Evolutionary conservation across 2,329 filamentous ascomycete genomes (phyloP).

Genomic region (Aquanectria penicillioides): DNA sequence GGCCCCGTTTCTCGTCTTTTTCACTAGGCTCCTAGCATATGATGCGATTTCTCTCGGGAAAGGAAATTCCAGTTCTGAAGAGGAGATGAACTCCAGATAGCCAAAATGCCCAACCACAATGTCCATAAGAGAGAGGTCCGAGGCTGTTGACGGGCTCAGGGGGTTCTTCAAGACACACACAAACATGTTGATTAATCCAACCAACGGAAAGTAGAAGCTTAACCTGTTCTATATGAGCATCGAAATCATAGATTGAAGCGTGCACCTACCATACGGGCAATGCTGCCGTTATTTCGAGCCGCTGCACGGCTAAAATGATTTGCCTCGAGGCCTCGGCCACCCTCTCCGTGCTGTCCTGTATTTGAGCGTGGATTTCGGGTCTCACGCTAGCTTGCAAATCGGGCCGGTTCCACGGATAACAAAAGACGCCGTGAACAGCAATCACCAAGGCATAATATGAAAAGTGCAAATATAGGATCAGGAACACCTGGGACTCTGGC

Average conservation of each 20-base stretch:
- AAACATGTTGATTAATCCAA: constrained; percentile 10
- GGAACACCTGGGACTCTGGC: not conserved
- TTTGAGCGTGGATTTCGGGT: constrained; percentile 1
- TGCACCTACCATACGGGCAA: constrained; percentile 1
- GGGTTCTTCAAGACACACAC: constrained; percentile 10
- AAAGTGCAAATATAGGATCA: constrained; percentile 4
- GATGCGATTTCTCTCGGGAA: constrained; percentile 10
- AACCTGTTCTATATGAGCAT: not conserved
- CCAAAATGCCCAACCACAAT: constrained; percentile 9
- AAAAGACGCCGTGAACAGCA: constrained; percentile 3
- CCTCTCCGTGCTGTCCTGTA: not conserved
- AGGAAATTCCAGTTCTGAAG: constrained; percentile 3
- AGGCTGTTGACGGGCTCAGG: not conserved
- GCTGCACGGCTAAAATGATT: constrained; percentile 5
- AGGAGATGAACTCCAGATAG: constrained; percentile 12
- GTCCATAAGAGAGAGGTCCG: constrained; percentile 12
- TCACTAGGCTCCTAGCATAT: constrained; percentile 1
- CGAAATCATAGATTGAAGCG: not conserved
- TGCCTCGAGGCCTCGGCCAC: constrained; percentile 6
- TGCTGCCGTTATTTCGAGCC: constrained; percentile 2
- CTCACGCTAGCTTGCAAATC: not conserved
- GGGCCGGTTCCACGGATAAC: constrained; percentile 11
- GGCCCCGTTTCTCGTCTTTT: not conserved
- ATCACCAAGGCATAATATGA: not conserved
- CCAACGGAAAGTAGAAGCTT: constrained; percentile 8